Evolutionary conservation across 208 protist genomes (phyloP).

Genomic region (Acanthamoeba culbertsoni): DNA sequence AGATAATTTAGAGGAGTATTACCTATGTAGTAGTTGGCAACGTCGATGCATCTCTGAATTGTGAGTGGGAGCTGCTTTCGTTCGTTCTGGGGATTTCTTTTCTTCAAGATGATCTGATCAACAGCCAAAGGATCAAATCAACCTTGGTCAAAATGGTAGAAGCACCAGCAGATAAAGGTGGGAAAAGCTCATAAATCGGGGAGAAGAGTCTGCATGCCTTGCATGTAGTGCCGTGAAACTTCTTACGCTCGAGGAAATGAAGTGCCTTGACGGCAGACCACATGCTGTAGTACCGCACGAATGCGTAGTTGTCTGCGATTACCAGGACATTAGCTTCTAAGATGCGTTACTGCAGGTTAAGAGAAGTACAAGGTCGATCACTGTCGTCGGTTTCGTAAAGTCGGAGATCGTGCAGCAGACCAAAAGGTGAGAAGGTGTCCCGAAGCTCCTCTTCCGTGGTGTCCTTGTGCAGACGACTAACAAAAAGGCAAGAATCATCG

Average conservation of each 20-base stretch:
- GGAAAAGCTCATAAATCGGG: not conserved
- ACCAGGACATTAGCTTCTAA: too few relatives aligned
- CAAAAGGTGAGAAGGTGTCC: not conserved
- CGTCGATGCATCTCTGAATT: slow-evolving; percentile 22
- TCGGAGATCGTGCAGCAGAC: slow-evolving; percentile 24
- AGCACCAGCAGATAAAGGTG: not conserved
- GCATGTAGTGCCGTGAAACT: slow-evolving; percentile 7
- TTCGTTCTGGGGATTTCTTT: not conserved
- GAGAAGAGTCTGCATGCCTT: not conserved
- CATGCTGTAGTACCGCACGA: slow-evolving; percentile 34
- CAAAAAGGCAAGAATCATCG: not conserved
- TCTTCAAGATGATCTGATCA: slow-evolving; percentile 28
- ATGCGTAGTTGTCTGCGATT: slow-evolving; percentile 15
- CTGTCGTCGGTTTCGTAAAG: not conserved
- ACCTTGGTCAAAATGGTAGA: not conserved
- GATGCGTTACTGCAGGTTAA: too few relatives aligned
- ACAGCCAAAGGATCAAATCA: not conserved
- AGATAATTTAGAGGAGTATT: not conserved
- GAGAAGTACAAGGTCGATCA: not conserved
- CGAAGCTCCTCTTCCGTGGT: slow-evolving; percentile 38
- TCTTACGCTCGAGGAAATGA: not conserved
- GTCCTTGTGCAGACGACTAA: slow-evolving; percentile 4
- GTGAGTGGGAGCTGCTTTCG: slow-evolving; percentile 31
- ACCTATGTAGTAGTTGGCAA: slow-evolving; percentile 42
- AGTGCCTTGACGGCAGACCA: not conserved